Percentiles rank a stretch among this genome's conserved stretches.
These are phyloP conservation scores for Jaapia argillacea DNA, from an alignment of 768 basidiomycete species.

Conservation along the genomic window DNA sequence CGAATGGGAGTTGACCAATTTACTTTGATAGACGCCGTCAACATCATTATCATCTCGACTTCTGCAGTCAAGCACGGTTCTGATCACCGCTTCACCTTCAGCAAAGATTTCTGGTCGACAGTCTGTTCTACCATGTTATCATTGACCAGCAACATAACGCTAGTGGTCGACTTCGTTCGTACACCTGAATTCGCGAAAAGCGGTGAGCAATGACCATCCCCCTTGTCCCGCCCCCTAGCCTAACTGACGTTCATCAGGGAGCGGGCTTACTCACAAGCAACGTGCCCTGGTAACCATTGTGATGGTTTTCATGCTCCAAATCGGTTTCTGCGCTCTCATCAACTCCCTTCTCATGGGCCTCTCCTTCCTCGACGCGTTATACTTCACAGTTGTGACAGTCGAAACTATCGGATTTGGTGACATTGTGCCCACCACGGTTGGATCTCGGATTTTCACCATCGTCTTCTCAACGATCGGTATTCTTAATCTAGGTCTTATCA, in stretches of 20 bases:
- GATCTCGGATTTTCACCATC: slow-evolving; percentile 48
- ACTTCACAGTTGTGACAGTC: no score
- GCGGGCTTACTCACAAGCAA: slow-evolving; percentile 74
- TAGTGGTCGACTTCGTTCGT: slow-evolving; percentile 48
- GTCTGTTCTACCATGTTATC: slow-evolving; percentile 67
- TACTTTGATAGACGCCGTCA: slow-evolving; percentile 48
- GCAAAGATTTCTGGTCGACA: no score
- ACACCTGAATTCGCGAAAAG: slow-evolving; percentile 55
- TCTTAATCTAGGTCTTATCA: no score
- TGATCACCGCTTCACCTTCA: slow-evolving; percentile 61
- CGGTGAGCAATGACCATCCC: slow-evolving; percentile 39
- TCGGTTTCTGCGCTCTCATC: slow-evolving; percentile 61
- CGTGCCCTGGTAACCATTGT: slow-evolving; percentile 70
- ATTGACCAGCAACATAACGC: slow-evolving; percentile 52
- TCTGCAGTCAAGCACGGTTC: slow-evolving; percentile 54
- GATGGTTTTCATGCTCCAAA: slow-evolving; percentile 62
- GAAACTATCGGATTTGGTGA: slow-evolving; percentile 65
- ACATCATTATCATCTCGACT: slow-evolving; percentile 41
- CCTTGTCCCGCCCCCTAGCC: neutral
- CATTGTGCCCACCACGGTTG: slow-evolving; percentile 41
- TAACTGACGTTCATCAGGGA: slow-evolving; percentile 28
- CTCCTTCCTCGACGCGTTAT: slow-evolving; percentile 60
- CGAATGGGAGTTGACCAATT: neutral
- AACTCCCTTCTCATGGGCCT: slow-evolving; percentile 46
- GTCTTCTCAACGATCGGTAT: slow-evolving; percentile 43